These are phyloP conservation scores for Coelastrella sp. DNA, from an alignment of 139 green algal genomes.

Conservation along the genomic window DNA sequence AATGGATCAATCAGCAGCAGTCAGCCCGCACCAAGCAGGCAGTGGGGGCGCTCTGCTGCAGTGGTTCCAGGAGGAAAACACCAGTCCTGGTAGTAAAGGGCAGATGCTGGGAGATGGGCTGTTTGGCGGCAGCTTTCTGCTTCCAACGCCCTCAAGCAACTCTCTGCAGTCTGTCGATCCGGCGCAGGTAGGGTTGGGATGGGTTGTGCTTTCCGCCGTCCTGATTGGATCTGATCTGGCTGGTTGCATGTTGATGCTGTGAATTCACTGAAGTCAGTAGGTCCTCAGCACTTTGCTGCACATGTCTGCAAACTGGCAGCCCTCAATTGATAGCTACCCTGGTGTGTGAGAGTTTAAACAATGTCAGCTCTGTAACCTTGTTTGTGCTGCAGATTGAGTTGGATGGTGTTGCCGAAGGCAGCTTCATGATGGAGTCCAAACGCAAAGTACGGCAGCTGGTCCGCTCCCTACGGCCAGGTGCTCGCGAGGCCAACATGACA, in stretches of 20 bases:
- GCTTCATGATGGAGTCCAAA: slow-evolving; percentile 42
- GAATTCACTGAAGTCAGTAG: too few species aligned
- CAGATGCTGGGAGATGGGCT: slow-evolving; percentile 16
- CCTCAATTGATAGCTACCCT: too few species aligned
- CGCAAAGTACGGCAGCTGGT: slow-evolving; percentile 72
- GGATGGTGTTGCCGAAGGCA: slow-evolving; percentile 12
- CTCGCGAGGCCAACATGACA: slow-evolving; percentile 49
- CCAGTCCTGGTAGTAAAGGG: background rate
- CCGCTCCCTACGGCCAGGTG: slow-evolving; percentile 62
- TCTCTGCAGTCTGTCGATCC: background rate
- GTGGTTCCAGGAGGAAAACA: background rate
- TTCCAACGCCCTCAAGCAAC: background rate
- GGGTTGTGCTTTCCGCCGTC: background rate
- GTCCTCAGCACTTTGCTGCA: too few species aligned
- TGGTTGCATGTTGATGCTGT: too few species aligned
- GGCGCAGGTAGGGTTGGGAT: background rate
- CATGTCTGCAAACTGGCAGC: too few species aligned
- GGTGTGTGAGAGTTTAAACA: too few species aligned
- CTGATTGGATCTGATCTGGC: too few species aligned
- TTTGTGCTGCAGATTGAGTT: background rate
- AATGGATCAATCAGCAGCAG: slow-evolving; percentile 32
- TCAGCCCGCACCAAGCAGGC: background rate
- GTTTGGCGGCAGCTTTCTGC: slow-evolving; percentile 37
- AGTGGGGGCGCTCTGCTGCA: background rate
- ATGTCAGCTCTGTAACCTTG: too few species aligned